Base-by-base conservation (phyloP, 1,284 basidiomycete genomes). In the Lentinus polychrous region DNA sequence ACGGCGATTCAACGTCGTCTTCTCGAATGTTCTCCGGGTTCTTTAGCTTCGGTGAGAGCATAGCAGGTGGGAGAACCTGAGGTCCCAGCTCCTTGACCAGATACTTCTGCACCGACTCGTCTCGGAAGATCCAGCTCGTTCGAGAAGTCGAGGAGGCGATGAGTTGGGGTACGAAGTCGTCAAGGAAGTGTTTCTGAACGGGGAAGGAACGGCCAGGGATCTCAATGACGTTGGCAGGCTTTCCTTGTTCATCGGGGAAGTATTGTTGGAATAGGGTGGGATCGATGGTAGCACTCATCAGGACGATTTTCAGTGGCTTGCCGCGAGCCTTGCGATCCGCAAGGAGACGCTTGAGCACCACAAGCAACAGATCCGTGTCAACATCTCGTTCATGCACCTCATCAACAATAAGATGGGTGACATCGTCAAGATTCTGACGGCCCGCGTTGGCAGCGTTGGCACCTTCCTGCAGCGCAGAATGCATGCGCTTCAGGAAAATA, bases 201-300 rank as follows among this genome's bases (percentile, higher is more conserved):
- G 94, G 93, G 74, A 84, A 96, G 10, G 91, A 90, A 24, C 94
- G 84, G 42, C 94, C 94, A n/a, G 94, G 91, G 22, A 97, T 75
- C 53, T 93, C 86, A 46, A 93, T 79, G 17, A 94, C 82, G 32
- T 79, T 78, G 0, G 91, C 88, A 1, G 80, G 82, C 11, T 72
- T 65, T 17, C 83, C 83, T 0, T 68, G 55, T 31, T 78, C 70
- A 59, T 86, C 79, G 8, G 76, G 69, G 72, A 97, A 97, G 71
- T 98, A 97, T 8, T 75, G 70, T 61, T 88, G 86, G 77, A 98
- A 97, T 27, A 96, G 76, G 0, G 78, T 79, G 1, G 94, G 87
- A 60, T 97, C 89, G 64, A 97, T 92, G 31, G 94, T 97, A 2
- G 94, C 94, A 59, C 91, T 95, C 94, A 97, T 97, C 48, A 98